Percentiles rank a stretch among this genome's conserved stretches.
Evolutionary conservation across 345 rosid genomes (phyloP).

Genomic region (Populus tremula): DNA sequence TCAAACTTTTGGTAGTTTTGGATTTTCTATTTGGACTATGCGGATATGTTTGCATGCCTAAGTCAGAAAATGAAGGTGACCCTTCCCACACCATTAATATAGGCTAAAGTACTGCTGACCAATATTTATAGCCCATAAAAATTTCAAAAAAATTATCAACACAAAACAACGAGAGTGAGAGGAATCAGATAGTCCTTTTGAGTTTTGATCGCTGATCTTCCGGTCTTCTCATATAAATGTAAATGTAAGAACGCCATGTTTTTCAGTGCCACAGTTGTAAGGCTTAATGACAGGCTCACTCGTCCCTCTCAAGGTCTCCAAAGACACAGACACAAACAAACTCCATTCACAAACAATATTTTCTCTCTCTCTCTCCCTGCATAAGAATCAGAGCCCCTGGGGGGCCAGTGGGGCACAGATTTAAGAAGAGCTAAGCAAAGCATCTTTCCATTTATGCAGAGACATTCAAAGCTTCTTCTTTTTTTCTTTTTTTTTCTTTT

Average conservation of each 20-base stretch:
- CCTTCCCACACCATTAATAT: conserved; percentile 22
- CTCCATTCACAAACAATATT: conserved; percentile 14
- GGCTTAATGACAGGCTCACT: conserved; percentile 28
- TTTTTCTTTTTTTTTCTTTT: neutral
- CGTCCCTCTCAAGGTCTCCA: conserved; percentile 39
- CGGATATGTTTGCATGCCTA: conserved; percentile 31
- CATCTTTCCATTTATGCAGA: conserved; percentile 35
- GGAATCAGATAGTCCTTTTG: conserved; percentile 17
- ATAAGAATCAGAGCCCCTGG: conserved; percentile 30
- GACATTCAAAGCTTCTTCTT: conserved; percentile 24
- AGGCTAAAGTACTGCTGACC: conserved; percentile 30
- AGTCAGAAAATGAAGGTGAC: conserved; percentile 30
- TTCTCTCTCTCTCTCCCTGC: conserved; percentile 19
- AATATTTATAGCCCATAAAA: conserved; percentile 22
- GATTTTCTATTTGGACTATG: conserved; percentile 50
- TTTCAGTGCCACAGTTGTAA: conserved; percentile 69
- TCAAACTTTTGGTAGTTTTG: conserved; percentile 34
- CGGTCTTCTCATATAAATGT: conserved; percentile 27
- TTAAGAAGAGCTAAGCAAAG: conserved; percentile 9
- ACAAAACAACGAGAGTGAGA: conserved; percentile 4
- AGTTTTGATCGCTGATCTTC: conserved; percentile 12
- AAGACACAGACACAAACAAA: conserved; percentile 42
- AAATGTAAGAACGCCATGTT: conserved; percentile 43
- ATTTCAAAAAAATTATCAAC: conserved; percentile 2
- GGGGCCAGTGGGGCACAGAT: neutral